Evolutionary conservation across 805 yeast genomes (phyloP).

Genomic region (Zygotorulaspora chibaensis): DNA sequence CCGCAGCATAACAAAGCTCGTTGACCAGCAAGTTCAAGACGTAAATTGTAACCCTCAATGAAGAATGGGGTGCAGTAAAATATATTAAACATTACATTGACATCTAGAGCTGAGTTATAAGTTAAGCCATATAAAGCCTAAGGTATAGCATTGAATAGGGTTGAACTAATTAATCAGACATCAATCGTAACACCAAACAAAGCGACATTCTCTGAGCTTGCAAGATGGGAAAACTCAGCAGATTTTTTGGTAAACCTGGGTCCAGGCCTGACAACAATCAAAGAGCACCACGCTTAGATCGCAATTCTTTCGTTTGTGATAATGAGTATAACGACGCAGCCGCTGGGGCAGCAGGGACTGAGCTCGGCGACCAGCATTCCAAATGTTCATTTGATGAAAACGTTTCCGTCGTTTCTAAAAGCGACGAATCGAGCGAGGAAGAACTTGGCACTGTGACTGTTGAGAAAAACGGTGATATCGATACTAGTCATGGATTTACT

Average conservation of each 20-base stretch:
- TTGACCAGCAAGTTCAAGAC: too few species aligned
- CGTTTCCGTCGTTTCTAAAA: slow-evolving; percentile 8
- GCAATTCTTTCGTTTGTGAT: neutral
- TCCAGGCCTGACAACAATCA: slow-evolving; percentile 15
- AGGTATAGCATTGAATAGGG: too few species aligned
- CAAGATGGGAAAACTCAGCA: slow-evolving; percentile 20
- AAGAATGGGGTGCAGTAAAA: too few species aligned
- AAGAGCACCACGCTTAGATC: slow-evolving; percentile 10
- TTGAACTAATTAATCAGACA: too few species aligned
- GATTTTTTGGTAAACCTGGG: slow-evolving; percentile 26
- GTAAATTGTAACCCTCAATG: too few species aligned
- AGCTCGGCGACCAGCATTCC: neutral
- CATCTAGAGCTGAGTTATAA: too few species aligned
- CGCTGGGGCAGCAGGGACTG: neutral
- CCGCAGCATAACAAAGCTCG: too few species aligned
- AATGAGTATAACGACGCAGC: neutral
- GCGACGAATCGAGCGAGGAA: slow-evolving; percentile 16
- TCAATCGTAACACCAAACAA: too few species aligned
- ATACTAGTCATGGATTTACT: slow-evolving; percentile 24
- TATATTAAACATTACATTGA: too few species aligned
- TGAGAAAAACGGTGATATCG: slow-evolving; percentile 16
- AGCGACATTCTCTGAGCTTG: too few species aligned
- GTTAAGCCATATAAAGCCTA: too few species aligned
- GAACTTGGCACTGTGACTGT: slow-evolving; percentile 16
- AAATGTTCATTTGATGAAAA: slow-evolving; percentile 7